Conservation (phyloP, 306 rosid genomes). For the Vigna angularis region DNA sequence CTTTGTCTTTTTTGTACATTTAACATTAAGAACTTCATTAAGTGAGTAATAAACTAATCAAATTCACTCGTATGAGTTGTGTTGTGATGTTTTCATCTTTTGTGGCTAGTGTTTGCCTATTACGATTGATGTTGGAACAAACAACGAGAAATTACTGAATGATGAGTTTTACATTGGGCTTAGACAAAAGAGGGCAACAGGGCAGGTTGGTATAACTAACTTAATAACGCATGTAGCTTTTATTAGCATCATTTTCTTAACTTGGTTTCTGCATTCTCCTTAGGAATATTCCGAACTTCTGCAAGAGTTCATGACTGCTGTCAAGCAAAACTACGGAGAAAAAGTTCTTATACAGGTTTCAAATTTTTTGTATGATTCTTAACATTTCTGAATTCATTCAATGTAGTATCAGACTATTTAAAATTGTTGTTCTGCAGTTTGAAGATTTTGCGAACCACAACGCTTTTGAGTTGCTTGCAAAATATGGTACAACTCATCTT, state of each 20-base stretch:
- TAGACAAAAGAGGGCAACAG: conserved; percentile 28
- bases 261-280: conserved; percentile 13
- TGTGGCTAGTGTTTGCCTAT: conserved; percentile 25
- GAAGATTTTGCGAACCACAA: conserved; percentile 31
- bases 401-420: not conserved
- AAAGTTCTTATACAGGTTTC: conserved; percentile 23
- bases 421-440: conserved; percentile 1
- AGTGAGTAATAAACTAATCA: not conserved
- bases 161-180: conserved; percentile 29
- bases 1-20: not conserved
- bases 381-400: not conserved
- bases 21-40: not conserved
- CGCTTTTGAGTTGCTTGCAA: conserved; percentile 30
- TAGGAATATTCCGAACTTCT: conserved; percentile 22
- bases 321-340: conserved; percentile 28
- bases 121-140: conserved; percentile 26
- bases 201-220: conserved; percentile 9
- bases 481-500: conserved; percentile 27
- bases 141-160: conserved; percentile 22
- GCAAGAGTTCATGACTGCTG: conserved; percentile 24
- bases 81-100: conserved; percentile 3
- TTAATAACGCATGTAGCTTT: not conserved
- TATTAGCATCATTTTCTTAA: not conserved
- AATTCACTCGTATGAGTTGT: not conserved
- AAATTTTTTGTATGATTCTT: not conserved